Percentiles rank a stretch among this genome's conserved stretches.
These are phyloP conservation scores for Aureobasidium lini DNA, from an alignment of 2,329 filamentous ascomycete genomes.

Conservation along the genomic window DNA sequence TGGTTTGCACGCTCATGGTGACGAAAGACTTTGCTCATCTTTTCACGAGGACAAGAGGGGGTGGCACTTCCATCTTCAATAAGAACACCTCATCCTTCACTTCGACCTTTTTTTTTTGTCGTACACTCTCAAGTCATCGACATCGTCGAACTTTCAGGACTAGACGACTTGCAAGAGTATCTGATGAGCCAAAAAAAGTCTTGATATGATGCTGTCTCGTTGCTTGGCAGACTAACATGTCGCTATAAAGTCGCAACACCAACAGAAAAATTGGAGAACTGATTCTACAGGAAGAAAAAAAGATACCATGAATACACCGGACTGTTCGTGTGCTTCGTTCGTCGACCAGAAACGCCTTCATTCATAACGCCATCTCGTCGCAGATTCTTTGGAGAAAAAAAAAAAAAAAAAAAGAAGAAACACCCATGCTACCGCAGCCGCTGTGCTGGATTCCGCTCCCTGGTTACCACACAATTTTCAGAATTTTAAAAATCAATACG, in stretches of 20 bases:
- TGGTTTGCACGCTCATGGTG: background rate
- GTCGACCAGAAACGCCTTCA: background rate
- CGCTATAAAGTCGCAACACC: background rate
- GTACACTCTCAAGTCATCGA: background rate
- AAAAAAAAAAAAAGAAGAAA: background rate
- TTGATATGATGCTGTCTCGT: background rate
- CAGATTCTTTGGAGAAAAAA: background rate
- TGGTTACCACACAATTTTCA: background rate
- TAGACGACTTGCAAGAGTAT: too few species aligned
- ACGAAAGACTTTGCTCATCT: background rate
- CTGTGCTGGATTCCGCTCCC: background rate
- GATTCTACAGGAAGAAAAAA: background rate
- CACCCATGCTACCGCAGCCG: background rate
- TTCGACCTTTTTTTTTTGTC: too few species aligned
- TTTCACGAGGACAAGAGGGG: background rate
- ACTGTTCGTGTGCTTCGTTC: background rate
- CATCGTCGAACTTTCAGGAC: background rate
- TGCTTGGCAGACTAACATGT: background rate
- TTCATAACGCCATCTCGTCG: background rate
- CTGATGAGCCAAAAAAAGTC: background rate
- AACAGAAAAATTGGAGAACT: background rate
- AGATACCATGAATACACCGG: background rate
- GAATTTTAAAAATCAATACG: background rate
- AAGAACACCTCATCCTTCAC: too few species aligned
- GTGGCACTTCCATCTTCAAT: background rate